phyloP scores from a whole-genome alignment of 2,329 filamentous ascomycete species.

The Epichloe uncinata region DNA sequence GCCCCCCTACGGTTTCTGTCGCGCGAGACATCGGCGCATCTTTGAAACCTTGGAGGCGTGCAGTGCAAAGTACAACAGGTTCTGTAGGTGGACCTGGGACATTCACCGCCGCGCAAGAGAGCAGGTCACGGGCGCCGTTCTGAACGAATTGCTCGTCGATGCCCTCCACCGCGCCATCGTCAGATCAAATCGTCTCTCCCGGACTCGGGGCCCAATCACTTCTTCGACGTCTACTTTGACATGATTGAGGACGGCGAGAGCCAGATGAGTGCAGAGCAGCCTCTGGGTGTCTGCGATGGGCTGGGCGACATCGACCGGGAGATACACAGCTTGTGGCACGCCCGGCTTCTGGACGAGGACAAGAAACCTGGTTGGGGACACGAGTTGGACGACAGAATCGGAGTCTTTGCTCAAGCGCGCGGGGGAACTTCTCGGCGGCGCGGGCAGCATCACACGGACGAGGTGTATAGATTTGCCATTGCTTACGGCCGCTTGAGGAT shows the following conservation, averaged over 20 bases:
- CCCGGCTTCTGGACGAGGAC: not conserved
- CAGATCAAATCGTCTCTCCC: not conserved
- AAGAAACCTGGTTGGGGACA: conserved; percentile 6
- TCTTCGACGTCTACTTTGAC: conserved; percentile 2
- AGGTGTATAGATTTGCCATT: conserved; percentile 6
- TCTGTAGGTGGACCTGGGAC: conserved; percentile 7
- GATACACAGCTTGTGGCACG: conserved; percentile 5
- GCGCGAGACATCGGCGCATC: conserved; percentile 6
- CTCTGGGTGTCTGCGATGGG: conserved; percentile 2
- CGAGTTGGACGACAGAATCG: conserved; percentile 2
- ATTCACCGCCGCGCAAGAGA: conserved; percentile 1
- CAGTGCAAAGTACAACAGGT: not conserved
- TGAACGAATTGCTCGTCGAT: conserved; percentile 4
- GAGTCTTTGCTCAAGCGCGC: conserved; percentile 2
- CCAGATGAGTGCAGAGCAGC: not conserved
- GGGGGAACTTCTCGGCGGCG: conserved; percentile 2
- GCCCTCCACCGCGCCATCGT: not conserved
- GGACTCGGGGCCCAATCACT: not conserved
- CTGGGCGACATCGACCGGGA: not conserved
- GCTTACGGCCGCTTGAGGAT: conserved; percentile 6
- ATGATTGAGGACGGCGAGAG: conserved; percentile 2
- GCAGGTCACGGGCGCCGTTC: conserved; percentile 5
- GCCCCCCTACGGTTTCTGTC: conserved; percentile 6
- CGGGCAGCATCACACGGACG: conserved; percentile 1
- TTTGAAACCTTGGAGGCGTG: conserved; percentile 6